Base-by-base conservation (phyloP, 768 basidiomycete genomes). In the Agaricus bisporus region DNA sequence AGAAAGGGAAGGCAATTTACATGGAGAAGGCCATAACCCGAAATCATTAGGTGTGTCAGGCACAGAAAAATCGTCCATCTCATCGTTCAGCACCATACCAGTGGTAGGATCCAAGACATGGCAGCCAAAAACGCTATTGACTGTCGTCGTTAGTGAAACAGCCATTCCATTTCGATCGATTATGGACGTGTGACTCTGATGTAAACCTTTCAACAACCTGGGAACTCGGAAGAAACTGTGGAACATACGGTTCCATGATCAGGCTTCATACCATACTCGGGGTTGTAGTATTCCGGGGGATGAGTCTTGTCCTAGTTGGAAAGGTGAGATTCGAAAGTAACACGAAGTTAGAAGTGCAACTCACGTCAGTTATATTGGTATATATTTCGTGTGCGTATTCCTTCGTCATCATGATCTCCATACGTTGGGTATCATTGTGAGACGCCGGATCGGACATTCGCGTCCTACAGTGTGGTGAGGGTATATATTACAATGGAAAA, bases 51-150 rank as follows among this genome's bases (percentile, higher is more conserved):
- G 80, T n/a, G 69, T 67, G 3, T 88, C 92, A 1, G 94, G 95
- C 0, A 74, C 85, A 10, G 92, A 88, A 66, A 98, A 98, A 67
- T 98, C 95, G 58, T 93, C 91, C 88, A 92, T 90, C 80, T 95
- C 91, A 62, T 98, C 83, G 61, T 98, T 98, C 39, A 98, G 68
- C 48, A 98, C 78, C 26, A 98, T 77, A 0, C 95, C 95, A 0
- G 94, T 97, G 48, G 83, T 78, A 0, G 88, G 79, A 67, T 95
- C 93, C 58, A 95, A 74, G 1, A 98, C 89, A 53, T 77, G 80
- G 2, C 91, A 94, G 14, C 95, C 95, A 67, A 95, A 98, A 15
- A 95, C 73, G 0, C 86, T 69, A 66, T 98, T 98, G 43, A 98
- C 85, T 0, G 95, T 95, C 3, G 89, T 86, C 1, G 95, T 97